phyloP scores from a whole-genome alignment of 177 flowering plant species.

The Vitis hybrid region DNA sequence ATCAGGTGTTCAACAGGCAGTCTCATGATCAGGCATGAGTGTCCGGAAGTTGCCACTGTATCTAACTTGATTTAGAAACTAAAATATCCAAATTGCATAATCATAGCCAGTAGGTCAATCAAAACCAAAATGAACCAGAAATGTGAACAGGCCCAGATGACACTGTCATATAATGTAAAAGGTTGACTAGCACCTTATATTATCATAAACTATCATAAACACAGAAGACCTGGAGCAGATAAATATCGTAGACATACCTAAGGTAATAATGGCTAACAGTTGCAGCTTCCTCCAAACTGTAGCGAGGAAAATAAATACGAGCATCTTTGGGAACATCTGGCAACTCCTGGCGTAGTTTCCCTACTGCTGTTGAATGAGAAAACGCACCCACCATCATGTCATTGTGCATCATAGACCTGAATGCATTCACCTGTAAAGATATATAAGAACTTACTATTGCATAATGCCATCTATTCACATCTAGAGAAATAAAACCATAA shows the following conservation, averaged over 20 bases:
- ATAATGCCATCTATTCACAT: neutral
- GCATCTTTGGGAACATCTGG: conserved; percentile 91
- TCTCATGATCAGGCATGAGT: too few species aligned
- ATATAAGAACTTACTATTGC: neutral
- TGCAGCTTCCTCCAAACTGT: conserved; percentile 84
- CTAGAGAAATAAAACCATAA: too few species aligned
- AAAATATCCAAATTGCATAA: too few species aligned
- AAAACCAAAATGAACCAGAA: too few species aligned
- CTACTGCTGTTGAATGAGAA: conserved; percentile 98
- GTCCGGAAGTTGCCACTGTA: too few species aligned
- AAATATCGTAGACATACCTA: conserved; percentile 44
- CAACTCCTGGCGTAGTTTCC: conserved; percentile 81
- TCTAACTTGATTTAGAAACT: too few species aligned
- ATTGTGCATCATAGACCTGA: conserved; percentile 81
- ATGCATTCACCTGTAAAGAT: conserved; percentile 76
- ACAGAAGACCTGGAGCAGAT: neutral
- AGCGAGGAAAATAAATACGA: conserved; percentile 73
- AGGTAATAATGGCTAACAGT: conserved; percentile 86
- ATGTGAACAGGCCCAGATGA: too few species aligned
- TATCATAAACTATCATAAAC: too few species aligned
- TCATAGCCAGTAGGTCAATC: too few species aligned
- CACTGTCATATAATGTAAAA: too few species aligned
- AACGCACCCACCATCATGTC: conserved; percentile 99
- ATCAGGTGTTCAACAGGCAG: too few species aligned
- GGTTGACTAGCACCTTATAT: too few species aligned